Base-by-base conservation (phyloP, 2,329 filamentous ascomycete genomes). In the Penicillium sp. region DNA sequence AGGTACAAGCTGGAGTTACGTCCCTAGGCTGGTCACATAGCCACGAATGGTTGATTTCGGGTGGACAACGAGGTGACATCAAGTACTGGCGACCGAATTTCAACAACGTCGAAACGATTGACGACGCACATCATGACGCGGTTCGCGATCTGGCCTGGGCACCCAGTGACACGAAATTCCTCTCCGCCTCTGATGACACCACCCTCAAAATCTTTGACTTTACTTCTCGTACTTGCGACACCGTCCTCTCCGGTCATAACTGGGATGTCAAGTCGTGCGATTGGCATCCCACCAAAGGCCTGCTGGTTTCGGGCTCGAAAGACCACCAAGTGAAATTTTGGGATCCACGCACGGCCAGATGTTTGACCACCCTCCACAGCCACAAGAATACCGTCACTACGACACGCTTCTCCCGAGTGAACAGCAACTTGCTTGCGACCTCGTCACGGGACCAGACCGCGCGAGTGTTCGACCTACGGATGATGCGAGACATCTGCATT, bases 1-100 rank as follows among this genome's bases (percentile, higher is more conserved):
- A 72, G 63, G 59, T 70, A 24, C 69, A 72, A 62, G 69, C 69
- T 11, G 70, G 70, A 39, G 70, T 72, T 24, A 72, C 70, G 1
- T 70, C 69, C 38, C 64, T 73, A 13, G 69, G 66, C 45, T 98
- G 95, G 75, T 95, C 93, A 2, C 88, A 97, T 70, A 94, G 87
- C 60, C 88, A 95, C 65, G 93, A 98, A 71, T 98, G 93, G 91
- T 77, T 98, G 9, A 81, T 98, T 46, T 97, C 93, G 6, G 90
- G 88, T 45, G 93, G 97, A 65, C 90, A 97, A 68, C 90, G 93
- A 59, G 93, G 93, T 48, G 80, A 93, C 53, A 85, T 98, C 71
- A 97, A 97, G 73, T 98, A 98, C 73, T 97, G 91, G 88, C 90
- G 96, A 68, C 89, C 91, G 29, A 98, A 97, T 68, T 96, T 98